Evolutionary conservation across 2,329 filamentous ascomycete genomes (phyloP), one percentile per base, ranked within the genome.

Genomic region (Nannizziopsis barbatae): DNA sequence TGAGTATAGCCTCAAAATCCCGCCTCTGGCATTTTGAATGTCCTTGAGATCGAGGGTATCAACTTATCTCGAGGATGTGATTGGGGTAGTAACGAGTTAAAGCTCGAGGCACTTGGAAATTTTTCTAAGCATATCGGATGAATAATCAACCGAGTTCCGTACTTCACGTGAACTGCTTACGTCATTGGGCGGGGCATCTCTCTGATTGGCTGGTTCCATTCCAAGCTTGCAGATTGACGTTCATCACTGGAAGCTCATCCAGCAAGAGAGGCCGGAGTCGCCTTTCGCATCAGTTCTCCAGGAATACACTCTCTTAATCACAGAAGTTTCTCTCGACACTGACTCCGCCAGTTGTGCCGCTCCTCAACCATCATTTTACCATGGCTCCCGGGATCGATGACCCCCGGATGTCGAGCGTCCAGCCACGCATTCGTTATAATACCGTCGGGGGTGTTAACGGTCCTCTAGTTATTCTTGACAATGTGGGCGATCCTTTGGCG

Each of bases 381-480:
- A 69, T 69, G 67, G 61, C 66, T 47, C 56, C 62, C 56, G 66
- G 65, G 41, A 60, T 68, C 42, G 57, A 67, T 55, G 70, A 71
- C 53, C 66, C 65, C 52, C 66, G 70, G 58, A 72, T 73, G 70
- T 64, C 64, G 56, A 65, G 65, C 59, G 70, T 86, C 65, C 77
- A 80, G 65, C 82, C 82, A 58, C 75, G 81, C 65, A 77, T 96
- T 71, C 82, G 84, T 63, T 98, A 98, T 80, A 98, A 98, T 75
- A 98, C 92, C 60, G 88, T 98, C 65, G 86, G 88, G 64, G 90
- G 90, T 75, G 83, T 98, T 71, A 98, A 98, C 73, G 92, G 92
- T 52, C 92, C 92, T 62, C 79, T 98, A 70, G 92, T 98, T 65
- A 90, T 98, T 64, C 79, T 98, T 58, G 92, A 96, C 67, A 93